These are phyloP conservation scores for Sporothrix sp. DNA, from an alignment of 2,329 filamentous ascomycete genomes.

Conservation along the genomic window DNA sequence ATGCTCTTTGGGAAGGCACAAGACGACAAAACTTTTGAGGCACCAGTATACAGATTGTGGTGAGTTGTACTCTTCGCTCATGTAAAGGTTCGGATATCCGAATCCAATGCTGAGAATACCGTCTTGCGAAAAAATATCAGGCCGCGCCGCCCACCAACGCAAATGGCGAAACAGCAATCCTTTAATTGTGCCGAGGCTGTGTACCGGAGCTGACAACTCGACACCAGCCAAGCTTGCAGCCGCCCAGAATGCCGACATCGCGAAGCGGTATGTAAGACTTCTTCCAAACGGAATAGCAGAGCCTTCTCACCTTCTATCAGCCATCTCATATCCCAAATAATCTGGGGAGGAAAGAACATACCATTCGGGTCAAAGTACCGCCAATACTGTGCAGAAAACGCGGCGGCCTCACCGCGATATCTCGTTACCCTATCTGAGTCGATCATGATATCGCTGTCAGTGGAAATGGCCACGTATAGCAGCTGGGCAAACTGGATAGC, in stretches of 20 bases:
- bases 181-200: not conserved
- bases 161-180: not conserved
- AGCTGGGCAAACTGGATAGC: constrained; percentile 25
- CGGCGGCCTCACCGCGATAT: not conserved
- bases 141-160: not conserved
- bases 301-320: constrained; percentile 27
- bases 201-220: constrained; percentile 14
- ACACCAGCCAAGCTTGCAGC: constrained; percentile 30
- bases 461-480: constrained; percentile 27
- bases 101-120: constrained; percentile 34
- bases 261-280: constrained; percentile 36
- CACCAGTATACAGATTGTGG: constrained; percentile 46
- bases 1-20: constrained; percentile 24
- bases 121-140: not conserved
- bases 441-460: constrained; percentile 21
- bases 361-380: not conserved
- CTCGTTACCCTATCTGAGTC: constrained; percentile 8
- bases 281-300: constrained; percentile 38
- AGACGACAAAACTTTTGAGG: constrained; percentile 37
- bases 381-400: not conserved
- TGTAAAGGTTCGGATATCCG: constrained; percentile 37
- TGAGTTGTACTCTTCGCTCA: constrained; percentile 48
- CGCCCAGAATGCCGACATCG: constrained; percentile 33
- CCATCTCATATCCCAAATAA: not conserved
- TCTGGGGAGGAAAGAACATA: not conserved